Conservation (phyloP, 225 moss, liverwort and hornwort species). For the Marchantia polymorpha region DNA sequence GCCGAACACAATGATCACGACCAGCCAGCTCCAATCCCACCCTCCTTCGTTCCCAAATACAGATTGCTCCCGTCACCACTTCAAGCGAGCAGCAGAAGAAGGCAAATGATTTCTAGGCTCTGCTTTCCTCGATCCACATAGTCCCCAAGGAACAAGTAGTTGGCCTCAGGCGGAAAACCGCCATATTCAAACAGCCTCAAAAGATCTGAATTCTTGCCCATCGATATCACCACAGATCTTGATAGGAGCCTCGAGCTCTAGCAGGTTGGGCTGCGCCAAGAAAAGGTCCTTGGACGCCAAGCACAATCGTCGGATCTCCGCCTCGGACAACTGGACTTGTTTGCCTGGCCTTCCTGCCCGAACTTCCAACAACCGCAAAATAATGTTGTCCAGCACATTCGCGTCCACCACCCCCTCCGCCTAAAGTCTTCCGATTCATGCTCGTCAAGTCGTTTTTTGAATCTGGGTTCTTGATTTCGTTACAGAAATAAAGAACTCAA, state of each 20-base stretch:
- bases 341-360: conserved; percentile 86
- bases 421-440: too few species aligned
- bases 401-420: conserved; percentile 74
- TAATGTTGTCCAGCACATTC: conserved; percentile 83
- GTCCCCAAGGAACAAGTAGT: conserved; percentile 98
- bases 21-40: neutral
- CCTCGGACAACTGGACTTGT: conserved; percentile 96
- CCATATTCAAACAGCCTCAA: conserved; percentile 99
- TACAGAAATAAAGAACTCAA: too few species aligned
- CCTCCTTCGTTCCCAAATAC: neutral
- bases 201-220: conserved; percentile 98
- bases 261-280: conserved; percentile 92
- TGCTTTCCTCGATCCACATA: conserved; percentile 99
- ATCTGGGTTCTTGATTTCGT: too few species aligned
- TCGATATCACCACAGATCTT: conserved; percentile 99
- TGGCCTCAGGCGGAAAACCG: conserved; percentile 97
- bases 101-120: conserved; percentile 77
- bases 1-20: neutral
- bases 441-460: too few species aligned
- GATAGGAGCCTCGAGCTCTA: conserved; percentile 99
- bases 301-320: conserved; percentile 94
- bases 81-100: neutral
- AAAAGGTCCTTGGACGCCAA: conserved; percentile 89
- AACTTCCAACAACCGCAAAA: conserved; percentile 87
- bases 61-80: neutral